Evolutionary conservation across 768 basidiomycete species (phyloP).

Genomic region (Auricularia sp.): DNA sequence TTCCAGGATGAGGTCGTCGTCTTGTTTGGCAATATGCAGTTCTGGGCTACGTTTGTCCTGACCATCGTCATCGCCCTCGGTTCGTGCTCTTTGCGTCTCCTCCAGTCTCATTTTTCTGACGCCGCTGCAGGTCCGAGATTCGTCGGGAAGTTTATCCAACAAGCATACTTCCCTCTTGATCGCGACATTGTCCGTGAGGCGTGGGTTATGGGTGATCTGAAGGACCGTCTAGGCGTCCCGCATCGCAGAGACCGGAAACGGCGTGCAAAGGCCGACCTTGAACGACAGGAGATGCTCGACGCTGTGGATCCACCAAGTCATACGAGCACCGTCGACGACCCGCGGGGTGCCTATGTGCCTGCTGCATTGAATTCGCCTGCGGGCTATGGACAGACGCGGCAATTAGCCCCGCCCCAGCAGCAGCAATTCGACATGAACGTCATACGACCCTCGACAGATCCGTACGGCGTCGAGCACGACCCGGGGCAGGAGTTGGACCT

Average conservation of each 20-base stretch:
- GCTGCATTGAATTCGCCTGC: neutral
- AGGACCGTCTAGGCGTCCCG: conserved; percentile 64
- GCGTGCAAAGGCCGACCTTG: neutral
- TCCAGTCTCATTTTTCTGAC: neutral
- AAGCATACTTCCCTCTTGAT: conserved; percentile 72
- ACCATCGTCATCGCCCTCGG: conserved; percentile 63
- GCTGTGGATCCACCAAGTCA: neutral
- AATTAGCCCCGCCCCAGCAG: neutral
- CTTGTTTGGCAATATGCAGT: conserved; percentile 67
- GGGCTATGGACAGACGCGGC: neutral
- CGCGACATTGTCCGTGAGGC: conserved; percentile 87
- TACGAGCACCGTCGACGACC: neutral
- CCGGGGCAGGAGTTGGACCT: neutral
- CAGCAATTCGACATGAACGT: conserved; percentile 1
- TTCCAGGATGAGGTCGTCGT: conserved; percentile 65
- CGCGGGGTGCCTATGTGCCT: neutral
- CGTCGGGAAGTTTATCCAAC: conserved; percentile 58
- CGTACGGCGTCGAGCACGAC: neutral
- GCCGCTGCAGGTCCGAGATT: conserved; percentile 62
- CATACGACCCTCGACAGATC: neutral
- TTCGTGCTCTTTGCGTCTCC: conserved; percentile 22
- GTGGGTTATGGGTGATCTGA: conserved; percentile 77
- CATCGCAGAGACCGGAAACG: conserved; percentile 35
- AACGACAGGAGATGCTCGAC: neutral
- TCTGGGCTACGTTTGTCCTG: conserved; percentile 74